Evolutionary conservation across 805 yeast species (phyloP), one percentile per base, ranked within the genome.

Genomic region (Diddensiella caesifluorescens): DNA sequence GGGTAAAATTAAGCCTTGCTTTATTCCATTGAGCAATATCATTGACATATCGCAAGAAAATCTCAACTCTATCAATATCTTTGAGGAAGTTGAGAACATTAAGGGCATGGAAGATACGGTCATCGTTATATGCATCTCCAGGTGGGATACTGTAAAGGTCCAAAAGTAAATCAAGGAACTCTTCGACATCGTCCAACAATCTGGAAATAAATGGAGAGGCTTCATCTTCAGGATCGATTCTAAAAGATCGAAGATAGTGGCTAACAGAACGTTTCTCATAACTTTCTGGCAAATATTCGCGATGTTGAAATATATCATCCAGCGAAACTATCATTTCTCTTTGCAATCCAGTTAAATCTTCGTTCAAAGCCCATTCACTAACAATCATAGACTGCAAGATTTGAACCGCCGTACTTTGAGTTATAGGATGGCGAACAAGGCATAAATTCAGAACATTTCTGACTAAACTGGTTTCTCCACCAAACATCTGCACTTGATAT

Each of bases 71-170:
- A 56, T 80, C 77, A 31, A 85, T 87, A 50, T 83, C 78, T 70
- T 81, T 74, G 60, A 87, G 69, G 62, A 77, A 85, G 31, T 87
- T 80, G 48, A 84, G 75, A 54, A 86, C 79, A 53, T 80, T 82
- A 56, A 87, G 69, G 46, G 77, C 77, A 57, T 82, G 83, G 73
- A 83, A 82, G 4, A 88, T 80, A 55, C 95, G 70, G 61, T 87
- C 95, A 59, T 84, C 90, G 53, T 83, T 90, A 61, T 83, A 88
- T 55, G 86, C 95, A 31, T 79, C 79, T 15, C 88, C 88, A 35
- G 71, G 73, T 10, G 95, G 95, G 44, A 87, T 86, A 44, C 75
- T 73, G 52, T 75, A 75, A 52, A 83, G 73, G 53, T 83, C 86
- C 47, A 76, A 71, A 54, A 83, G 69, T 12, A 78, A 75, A 41